A percentile compares a stretch with the other conserved stretches of the same genome.
These are phyloP conservation scores for Candida palmyrensis DNA, from an alignment of 805 yeast species.

Conservation along the genomic window DNA sequence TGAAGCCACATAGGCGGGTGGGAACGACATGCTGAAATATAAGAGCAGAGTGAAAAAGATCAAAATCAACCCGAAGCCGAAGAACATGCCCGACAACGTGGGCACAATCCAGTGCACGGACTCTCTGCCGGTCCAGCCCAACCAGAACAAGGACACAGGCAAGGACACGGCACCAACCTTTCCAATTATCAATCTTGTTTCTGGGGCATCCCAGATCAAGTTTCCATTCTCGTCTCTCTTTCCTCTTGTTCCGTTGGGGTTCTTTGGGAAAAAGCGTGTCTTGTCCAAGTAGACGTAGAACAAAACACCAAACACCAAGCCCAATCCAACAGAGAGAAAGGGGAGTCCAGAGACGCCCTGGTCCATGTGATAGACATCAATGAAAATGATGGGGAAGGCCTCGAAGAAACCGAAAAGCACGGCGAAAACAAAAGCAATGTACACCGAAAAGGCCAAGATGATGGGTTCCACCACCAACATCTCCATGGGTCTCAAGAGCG, in stretches of 20 bases:
- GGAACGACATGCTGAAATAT: slow-evolving; percentile 67
- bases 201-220: slow-evolving; percentile 52
- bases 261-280: slow-evolving; percentile 45
- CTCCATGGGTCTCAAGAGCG: slow-evolving; percentile 57
- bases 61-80: slow-evolving; percentile 70
- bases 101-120: slow-evolving; percentile 75
- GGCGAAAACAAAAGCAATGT: slow-evolving; percentile 72
- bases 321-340: slow-evolving; percentile 68
- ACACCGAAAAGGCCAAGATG: slow-evolving; percentile 61
- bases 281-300: slow-evolving; percentile 49
- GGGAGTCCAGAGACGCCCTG: slow-evolving; percentile 63
- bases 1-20: slow-evolving; percentile 76
- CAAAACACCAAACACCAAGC: slow-evolving; percentile 52
- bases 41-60: slow-evolving; percentile 66
- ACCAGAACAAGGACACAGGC: slow-evolving; percentile 72
- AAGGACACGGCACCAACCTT: slow-evolving; percentile 63
- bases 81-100: slow-evolving; percentile 68
- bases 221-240: slow-evolving; percentile 55
- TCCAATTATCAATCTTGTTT: slow-evolving; percentile 52
- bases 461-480: slow-evolving; percentile 75
- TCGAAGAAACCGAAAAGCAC: slow-evolving; percentile 77
- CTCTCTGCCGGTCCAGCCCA: slow-evolving; percentile 68
- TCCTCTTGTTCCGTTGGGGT: slow-evolving; percentile 58
- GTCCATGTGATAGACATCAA: slow-evolving; percentile 56
- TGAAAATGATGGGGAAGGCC: slow-evolving; percentile 70